A percentile compares a stretch with the other conserved stretches of the same genome.
These are phyloP conservation scores for Talaromyces sp. DNA, from an alignment of 2,329 filamentous ascomycete species.

Conservation along the genomic window DNA sequence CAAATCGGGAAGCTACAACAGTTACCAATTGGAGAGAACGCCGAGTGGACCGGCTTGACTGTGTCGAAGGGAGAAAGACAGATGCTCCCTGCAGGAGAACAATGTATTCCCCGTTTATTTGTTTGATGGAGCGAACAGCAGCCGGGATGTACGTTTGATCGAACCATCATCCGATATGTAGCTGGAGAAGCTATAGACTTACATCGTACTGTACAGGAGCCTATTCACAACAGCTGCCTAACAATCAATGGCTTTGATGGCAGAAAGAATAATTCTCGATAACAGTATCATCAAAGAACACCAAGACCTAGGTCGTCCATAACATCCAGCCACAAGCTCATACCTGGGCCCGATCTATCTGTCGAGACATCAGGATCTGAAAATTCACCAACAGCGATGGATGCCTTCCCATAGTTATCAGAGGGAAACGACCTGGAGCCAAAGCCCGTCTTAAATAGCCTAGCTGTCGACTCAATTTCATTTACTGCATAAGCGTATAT, in stretches of 20 bases:
- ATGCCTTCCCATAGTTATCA: neutral
- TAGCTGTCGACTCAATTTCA: neutral
- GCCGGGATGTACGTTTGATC: neutral
- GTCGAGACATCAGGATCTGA: neutral
- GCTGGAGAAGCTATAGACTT: neutral
- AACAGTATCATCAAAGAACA: constrained; percentile 15
- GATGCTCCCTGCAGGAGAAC: neutral
- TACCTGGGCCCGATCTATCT: neutral
- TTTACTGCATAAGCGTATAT: constrained; percentile 11
- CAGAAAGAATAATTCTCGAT: neutral
- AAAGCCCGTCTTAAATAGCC: neutral
- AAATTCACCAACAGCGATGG: neutral
- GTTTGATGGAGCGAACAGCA: neutral
- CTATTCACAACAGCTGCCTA: neutral
- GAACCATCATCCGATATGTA: neutral
- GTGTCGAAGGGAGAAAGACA: too few species aligned
- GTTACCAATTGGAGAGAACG: neutral
- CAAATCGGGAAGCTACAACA: neutral
- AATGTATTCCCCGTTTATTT: neutral
- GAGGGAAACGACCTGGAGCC: neutral
- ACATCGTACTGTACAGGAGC: neutral
- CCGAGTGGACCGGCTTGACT: neutral
- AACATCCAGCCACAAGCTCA: constrained; percentile 15
- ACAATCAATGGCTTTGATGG: neutral
- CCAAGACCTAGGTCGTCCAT: constrained; percentile 20